These are phyloP conservation scores for Pseudogymnoascus sp. DNA, from an alignment of 2,329 filamentous ascomycete species.

Conservation along the genomic window DNA sequence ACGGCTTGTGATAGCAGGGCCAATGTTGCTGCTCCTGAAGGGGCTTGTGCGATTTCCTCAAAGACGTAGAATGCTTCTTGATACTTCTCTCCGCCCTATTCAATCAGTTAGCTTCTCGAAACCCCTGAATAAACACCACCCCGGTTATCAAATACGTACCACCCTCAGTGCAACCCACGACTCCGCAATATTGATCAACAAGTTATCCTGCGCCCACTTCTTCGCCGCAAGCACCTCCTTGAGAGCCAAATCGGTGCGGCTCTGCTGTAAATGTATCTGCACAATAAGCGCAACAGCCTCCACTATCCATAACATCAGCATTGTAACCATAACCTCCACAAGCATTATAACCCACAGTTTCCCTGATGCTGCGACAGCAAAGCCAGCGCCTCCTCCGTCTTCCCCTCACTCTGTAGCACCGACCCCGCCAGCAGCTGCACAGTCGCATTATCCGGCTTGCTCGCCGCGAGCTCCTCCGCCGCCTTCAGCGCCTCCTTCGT, in stretches of 20 bases:
- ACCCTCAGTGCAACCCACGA: conserved; percentile 87
- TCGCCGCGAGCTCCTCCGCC: conserved; percentile 59
- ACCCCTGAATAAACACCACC: background rate
- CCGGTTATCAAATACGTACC: conserved; percentile 43
- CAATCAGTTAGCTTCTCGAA: conserved; percentile 22
- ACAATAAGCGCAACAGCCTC: conserved; percentile 78
- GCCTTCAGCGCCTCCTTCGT: conserved; percentile 52
- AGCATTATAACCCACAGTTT: conserved; percentile 54
- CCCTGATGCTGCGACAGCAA: conserved; percentile 78
- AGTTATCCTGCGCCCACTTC: conserved; percentile 89
- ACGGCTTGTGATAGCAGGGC: conserved; percentile 82
- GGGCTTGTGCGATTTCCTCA: conserved; percentile 86
- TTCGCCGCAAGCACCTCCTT: conserved; percentile 84
- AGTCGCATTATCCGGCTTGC: conserved; percentile 61
- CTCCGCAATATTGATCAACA: conserved; percentile 90
- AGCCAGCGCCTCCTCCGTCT: conserved; percentile 76
- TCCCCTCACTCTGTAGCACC: conserved; percentile 69
- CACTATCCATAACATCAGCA: conserved; percentile 35
- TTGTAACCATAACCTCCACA: background rate
- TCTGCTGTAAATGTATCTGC: conserved; percentile 87
- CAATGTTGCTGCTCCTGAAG: conserved; percentile 67
- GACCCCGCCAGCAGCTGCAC: conserved; percentile 80
- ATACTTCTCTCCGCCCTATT: conserved; percentile 85
- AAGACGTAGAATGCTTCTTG: conserved; percentile 97
- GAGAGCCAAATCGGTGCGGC: conserved; percentile 79